These are phyloP conservation scores for Tricholoma saponaceum DNA, from an alignment of 768 basidiomycete genomes.

Conservation along the genomic window DNA sequence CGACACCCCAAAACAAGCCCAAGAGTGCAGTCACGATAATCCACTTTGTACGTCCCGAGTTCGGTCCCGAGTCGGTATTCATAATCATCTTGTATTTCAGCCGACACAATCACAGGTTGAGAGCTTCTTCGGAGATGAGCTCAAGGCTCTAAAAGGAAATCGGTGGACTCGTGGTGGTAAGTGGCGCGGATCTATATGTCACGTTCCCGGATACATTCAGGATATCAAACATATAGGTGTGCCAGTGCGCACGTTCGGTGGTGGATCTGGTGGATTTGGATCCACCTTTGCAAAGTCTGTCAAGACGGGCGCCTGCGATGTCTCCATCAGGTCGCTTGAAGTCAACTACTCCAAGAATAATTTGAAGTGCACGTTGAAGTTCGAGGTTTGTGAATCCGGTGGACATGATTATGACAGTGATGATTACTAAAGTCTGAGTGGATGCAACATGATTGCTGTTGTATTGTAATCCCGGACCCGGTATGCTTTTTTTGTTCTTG, in stretches of 20 bases:
- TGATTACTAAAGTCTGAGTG: not conserved
- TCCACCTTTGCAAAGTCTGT: conserved; percentile 31
- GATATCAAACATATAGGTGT: conserved; percentile 7
- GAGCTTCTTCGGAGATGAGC: conserved; percentile 30
- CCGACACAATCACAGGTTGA: conserved; percentile 14
- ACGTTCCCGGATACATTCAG: not conserved
- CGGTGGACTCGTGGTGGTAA: conserved; percentile 30
- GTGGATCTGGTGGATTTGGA: conserved; percentile 17
- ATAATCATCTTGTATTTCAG: not conserved
- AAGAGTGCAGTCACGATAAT: conserved; percentile 38
- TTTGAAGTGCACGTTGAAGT: conserved; percentile 38
- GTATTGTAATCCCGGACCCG: not conserved
- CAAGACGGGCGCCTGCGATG: conserved; percentile 30
- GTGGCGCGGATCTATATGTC: not conserved
- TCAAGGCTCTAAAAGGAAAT: conserved; percentile 33
- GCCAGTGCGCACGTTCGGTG: conserved; percentile 6
- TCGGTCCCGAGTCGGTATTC: not conserved
- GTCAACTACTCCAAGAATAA: conserved; percentile 31
- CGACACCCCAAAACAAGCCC: conserved; percentile 36
- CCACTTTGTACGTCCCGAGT: conserved; percentile 27
- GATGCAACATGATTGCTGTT: not conserved
- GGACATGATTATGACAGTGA: conserved; percentile 11
- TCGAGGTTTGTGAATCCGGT: conserved; percentile 26
- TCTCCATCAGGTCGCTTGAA: conserved; percentile 26
- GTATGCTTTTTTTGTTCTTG: not conserved